Evolutionary conservation across 371 early-diverging fungal genomes (phyloP), one percentile per base, ranked within the genome.

Genomic region (Mucor racemosus): DNA sequence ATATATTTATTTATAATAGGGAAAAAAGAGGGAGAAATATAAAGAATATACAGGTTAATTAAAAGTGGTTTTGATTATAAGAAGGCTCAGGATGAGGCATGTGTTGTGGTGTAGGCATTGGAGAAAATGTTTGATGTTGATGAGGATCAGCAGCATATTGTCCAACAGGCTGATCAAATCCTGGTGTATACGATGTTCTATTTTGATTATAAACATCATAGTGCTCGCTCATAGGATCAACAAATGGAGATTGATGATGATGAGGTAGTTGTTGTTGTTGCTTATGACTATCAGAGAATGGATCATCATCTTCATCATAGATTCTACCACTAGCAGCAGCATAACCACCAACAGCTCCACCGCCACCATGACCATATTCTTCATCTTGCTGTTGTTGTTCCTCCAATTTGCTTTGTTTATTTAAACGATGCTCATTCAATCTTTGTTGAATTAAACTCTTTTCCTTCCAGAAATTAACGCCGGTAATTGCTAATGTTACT

Each of bases 371-470:
- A 10, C 21, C n/a, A 7, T 42, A 46, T 57, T 61, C 36, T 1
- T 61, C 65, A 41, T 61, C 60, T 11, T 60, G 50, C 5, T 65
- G 56, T 5, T 44, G 31, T 44, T 60, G 60, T 42, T 71, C 64
- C 59, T 72, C 66, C 59, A 72, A 54, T 53, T 68, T 72, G 11
- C 69, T 60, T 56, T 78, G 76, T 50, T 75, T 78, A 57, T 74
- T 78, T 60, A 72, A 67, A 31, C 75, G 70, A 38, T 81, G 82
- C 38, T 79, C 75, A 50, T 74, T 74, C 40, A 80, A 58, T 64
- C 73, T 76, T 54, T 80, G 68, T 65, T 78, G 80, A 38, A 82
- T 77, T 1, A 69, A 55, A 21, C 74, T 68, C 42, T 80, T 82
- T 64, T 82, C 83, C 46, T 60, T 75, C 66, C 73, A 80, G 53